These are phyloP conservation scores for Erysimum cheiri DNA, from an alignment of 441 rosid species.

Conservation along the genomic window DNA sequence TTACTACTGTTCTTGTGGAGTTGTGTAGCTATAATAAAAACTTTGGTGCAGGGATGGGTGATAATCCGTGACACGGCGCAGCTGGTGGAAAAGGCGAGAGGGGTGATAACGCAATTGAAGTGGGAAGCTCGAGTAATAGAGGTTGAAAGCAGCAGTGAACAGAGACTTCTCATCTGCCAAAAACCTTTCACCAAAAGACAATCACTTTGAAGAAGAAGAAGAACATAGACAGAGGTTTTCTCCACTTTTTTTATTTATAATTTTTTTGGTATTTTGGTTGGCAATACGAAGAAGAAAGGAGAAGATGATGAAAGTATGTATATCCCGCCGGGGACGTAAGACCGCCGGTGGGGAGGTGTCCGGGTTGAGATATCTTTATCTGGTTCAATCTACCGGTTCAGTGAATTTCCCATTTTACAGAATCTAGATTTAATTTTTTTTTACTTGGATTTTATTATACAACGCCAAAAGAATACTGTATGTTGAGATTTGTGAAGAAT, in stretches of 20 bases:
- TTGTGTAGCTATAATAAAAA: background rate
- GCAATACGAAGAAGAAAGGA: conserved; percentile 53
- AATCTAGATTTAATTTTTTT: conserved; percentile 34
- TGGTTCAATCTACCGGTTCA: conserved; percentile 47
- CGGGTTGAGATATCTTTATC: conserved; percentile 31
- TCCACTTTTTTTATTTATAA: conserved; percentile 5
- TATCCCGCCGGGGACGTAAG: conserved; percentile 46
- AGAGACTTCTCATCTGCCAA: conserved; percentile 93
- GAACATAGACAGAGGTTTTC: conserved; percentile 37
- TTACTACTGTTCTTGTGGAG: background rate
- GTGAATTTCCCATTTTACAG: conserved; percentile 58
- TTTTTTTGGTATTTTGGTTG: conserved; percentile 36
- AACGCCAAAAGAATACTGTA: no score
- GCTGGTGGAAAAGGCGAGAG: conserved; percentile 85
- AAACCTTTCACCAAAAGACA: conserved; percentile 84
- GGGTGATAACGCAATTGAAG: conserved; percentile 66
- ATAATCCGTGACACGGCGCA: conserved; percentile 83
- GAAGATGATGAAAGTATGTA: conserved; percentile 43
- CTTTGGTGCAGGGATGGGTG: conserved; percentile 90
- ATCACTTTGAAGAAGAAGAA: conserved; percentile 51
- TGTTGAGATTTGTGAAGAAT: no score
- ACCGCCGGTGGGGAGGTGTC: conserved; percentile 35
- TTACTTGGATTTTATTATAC: no score
- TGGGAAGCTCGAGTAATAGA: conserved; percentile 97
- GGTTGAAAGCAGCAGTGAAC: conserved; percentile 83